Conservation (phyloP, 176 grass and related monocot genomes). For the Lolium rigidum region DNA sequence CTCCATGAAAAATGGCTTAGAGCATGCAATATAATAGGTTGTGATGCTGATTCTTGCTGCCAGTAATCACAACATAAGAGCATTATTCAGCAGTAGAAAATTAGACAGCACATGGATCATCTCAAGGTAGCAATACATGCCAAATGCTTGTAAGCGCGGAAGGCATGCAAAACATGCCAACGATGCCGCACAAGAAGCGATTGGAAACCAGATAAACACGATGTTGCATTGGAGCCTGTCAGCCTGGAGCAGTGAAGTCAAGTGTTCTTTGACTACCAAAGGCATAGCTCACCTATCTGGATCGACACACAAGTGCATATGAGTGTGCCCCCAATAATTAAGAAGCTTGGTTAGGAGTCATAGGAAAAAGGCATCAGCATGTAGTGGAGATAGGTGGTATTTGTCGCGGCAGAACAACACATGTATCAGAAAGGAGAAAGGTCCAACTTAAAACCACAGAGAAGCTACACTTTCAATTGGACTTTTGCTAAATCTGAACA, state of each 20-base stretch:
- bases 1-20: not conserved
- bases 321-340: conserved; percentile 25
- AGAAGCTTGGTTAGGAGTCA: not conserved
- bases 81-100: not conserved
- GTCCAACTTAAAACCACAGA: not conserved
- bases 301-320: not conserved
- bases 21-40: conserved; percentile 14
- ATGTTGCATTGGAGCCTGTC: not conserved
- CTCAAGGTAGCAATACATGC: conserved; percentile 15
- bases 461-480: no score
- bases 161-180: conserved; percentile 11
- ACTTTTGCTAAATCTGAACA: not conserved
- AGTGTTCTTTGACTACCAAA: not conserved
- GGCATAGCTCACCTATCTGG: conserved; percentile 29
- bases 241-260: conserved; percentile 28
- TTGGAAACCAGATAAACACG: not conserved
- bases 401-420: conserved; percentile 10
- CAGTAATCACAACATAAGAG: conserved; percentile 17
- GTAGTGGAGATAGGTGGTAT: not conserved
- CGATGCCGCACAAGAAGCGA: not conserved
- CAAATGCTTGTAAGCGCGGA: not conserved
- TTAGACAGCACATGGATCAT: conserved; percentile 16
- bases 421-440: not conserved
- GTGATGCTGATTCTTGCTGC: conserved; percentile 34
- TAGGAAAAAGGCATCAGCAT: not conserved